Evolutionary conservation across 805 yeast species (phyloP), one percentile per base, ranked within the genome.

Genomic region (Barnettozyma botsteinii): DNA sequence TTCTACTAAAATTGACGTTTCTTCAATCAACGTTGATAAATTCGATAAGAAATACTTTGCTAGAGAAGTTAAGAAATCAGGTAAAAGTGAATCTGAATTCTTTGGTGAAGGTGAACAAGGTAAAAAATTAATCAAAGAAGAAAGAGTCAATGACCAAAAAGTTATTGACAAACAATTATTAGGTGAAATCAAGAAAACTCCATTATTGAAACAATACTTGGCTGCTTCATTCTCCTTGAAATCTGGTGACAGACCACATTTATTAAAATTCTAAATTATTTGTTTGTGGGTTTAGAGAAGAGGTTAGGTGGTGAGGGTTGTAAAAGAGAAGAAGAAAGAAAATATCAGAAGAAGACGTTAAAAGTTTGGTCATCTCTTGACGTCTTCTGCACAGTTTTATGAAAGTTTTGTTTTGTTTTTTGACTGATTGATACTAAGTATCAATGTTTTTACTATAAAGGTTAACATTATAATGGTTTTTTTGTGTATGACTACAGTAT

Each of bases 181-280:
- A 65, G 73, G 91, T 61, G 93, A 85, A 75, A 85, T 93, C 78
- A 88, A 89, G 83, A 85, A 88, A 79, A 88, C 96, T 63, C 95
- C 97, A 69, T 79, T 87, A 68, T 84, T 91, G 72, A 86, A 87
- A 74, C 95, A 89, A 76, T 91, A 91, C 85, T 81, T 91, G 68
- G 83, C 96, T 59, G 69, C 96, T 61, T 75, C 95, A 57, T 91
- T 91, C 89, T 84, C 96, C 60, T 82, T 93, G 74, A 89, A 87
- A 85, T 80, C 77, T 74, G 98, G 98, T 73, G 98, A 91, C 80
- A 87, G 76, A 73, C 98, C 98, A 65, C 98, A 91, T 74, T 81
- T 85, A 69, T 85, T 93, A 83, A 87, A 85, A 79, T 91, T 93
- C 74, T 91, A 88, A 83, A 60, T 51, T 31, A 25, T 15, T 22